Evolutionary conservation across 441 rosid species (phyloP), one percentile per base, ranked within the genome.

Genomic region (Gossypium lobatum): DNA sequence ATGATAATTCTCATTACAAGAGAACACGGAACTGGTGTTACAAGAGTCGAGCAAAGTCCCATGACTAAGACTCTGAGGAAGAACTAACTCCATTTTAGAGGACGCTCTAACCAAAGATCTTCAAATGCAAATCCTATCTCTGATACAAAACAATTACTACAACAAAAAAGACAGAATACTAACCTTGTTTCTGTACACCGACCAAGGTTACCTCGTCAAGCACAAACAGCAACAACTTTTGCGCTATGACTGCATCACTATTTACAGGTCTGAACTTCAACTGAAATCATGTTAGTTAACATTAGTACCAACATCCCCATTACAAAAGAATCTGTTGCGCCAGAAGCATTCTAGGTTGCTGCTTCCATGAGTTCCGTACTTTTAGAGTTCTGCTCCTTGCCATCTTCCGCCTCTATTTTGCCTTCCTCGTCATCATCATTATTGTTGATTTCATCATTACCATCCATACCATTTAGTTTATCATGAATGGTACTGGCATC

Each of bases 181-280:
- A 85, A 78, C 80, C 70, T 73, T 58, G 54, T 68, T 72, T 72
- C 84, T 86, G 85, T 86, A 83, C 84, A 84, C 46, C 66, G 77
- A 77, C 73, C 64, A 75, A 67, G 70, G 75, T 80, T 75, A 82
- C 78, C 79, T 81, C 77, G 83, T 81, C 72, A 78, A 75, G 71
- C 75, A 70, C 67, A 76, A 52, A 74, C 77, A 21, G 75, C 79
- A 55, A 60, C 39, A 68, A 69, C 77, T 70, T 72, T 75, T 68
- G 77, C 20, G 61, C 66, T 75, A 78, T 60, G 50, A 75, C 77
- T 74, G 67, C 66, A 80, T 80, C 80, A 64, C 82, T 84, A 85
- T 86, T 55, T 86, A 88, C 88, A 84, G 80, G 79, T 60, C 76
- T 45, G 26, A 55, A 70, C 73, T 67, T 61, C 16, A 46, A 72